phyloP scores from a whole-genome alignment of 345 rosid genomes.

The Clausena lansium region DNA sequence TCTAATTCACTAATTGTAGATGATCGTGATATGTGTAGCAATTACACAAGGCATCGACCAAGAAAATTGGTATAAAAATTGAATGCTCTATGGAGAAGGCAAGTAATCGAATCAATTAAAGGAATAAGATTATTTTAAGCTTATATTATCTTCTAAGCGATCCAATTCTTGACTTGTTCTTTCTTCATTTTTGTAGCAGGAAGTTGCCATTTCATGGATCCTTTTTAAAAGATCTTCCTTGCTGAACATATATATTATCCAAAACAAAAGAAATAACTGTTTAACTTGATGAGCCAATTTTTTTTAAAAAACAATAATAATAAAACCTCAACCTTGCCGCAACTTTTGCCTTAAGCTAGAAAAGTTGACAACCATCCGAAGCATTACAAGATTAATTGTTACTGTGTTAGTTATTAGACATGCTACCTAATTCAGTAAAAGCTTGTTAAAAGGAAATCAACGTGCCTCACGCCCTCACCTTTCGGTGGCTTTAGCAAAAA shows the following conservation, averaged over 20 bases:
- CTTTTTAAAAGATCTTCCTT: background rate
- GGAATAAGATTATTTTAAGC: background rate
- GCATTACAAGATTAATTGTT: background rate
- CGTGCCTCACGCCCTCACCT: background rate
- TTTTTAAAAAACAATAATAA: background rate
- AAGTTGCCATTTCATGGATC: background rate
- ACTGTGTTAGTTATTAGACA: background rate
- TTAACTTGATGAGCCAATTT: background rate
- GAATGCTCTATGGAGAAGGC: slow-evolving; percentile 7
- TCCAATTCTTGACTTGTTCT: background rate
- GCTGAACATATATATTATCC: background rate
- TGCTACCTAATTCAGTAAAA: background rate
- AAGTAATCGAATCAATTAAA: slow-evolving; percentile 11
- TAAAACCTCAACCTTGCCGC: background rate
- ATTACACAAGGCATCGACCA: slow-evolving; percentile 10
- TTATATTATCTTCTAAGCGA: background rate
- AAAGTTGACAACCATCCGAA: background rate
- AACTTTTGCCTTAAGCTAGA: background rate
- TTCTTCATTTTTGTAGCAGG: background rate
- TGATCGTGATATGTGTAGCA: background rate
- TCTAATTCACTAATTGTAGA: no score
- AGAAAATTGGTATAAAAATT: background rate
- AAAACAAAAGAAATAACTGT: background rate
- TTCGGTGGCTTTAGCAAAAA: background rate
- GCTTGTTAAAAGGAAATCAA: background rate